These are phyloP conservation scores for Phanerochaete sordida DNA, from an alignment of 768 basidiomycete species.

Conservation along the genomic window DNA sequence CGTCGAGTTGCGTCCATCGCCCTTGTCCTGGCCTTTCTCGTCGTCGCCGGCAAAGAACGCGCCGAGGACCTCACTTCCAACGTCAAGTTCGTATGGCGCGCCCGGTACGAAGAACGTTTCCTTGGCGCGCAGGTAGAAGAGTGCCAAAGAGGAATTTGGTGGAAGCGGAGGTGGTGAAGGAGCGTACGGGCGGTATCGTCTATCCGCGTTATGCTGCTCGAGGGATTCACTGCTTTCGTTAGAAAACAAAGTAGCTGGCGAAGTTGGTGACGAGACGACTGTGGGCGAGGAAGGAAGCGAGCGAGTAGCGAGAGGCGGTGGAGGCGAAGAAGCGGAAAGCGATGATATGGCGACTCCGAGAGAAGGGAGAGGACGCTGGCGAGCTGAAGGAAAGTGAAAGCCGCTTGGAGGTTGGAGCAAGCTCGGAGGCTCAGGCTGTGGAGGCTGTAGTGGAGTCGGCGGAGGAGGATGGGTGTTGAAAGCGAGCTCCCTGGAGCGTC, in stretches of 20 bases:
- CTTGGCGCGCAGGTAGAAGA: conserved; percentile 78
- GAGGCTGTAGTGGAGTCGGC: conserved; percentile 11
- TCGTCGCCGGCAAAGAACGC: conserved; percentile 39
- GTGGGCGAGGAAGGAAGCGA: not conserved
- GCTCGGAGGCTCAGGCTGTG: not conserved
- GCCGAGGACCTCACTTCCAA: conserved; percentile 62
- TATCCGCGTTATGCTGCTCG: not conserved
- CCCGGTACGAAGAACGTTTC: conserved; percentile 77
- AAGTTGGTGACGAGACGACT: not conserved
- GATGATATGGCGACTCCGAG: conserved; percentile 6
- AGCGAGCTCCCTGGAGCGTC: not conserved
- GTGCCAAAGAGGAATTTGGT: conserved; percentile 43
- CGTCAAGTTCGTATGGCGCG: conserved; percentile 67
- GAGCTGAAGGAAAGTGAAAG: not conserved
- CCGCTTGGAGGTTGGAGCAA: not conserved
- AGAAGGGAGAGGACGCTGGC: conserved; percentile 6
- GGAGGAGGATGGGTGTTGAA: conserved; percentile 20
- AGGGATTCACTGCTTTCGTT: conserved; percentile 6
- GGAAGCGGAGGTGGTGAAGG: conserved; percentile 11
- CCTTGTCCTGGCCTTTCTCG: conserved; percentile 16
- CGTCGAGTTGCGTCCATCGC: not conserved
- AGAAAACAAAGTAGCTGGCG: not conserved
- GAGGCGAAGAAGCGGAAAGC: conserved; percentile 5
- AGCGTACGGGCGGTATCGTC: conserved; percentile 1
- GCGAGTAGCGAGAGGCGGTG: conserved; percentile 2